Evolutionary conservation across 73 alveolate genomes (phyloP).

Genomic region (Tetrahymena thermophila): DNA sequence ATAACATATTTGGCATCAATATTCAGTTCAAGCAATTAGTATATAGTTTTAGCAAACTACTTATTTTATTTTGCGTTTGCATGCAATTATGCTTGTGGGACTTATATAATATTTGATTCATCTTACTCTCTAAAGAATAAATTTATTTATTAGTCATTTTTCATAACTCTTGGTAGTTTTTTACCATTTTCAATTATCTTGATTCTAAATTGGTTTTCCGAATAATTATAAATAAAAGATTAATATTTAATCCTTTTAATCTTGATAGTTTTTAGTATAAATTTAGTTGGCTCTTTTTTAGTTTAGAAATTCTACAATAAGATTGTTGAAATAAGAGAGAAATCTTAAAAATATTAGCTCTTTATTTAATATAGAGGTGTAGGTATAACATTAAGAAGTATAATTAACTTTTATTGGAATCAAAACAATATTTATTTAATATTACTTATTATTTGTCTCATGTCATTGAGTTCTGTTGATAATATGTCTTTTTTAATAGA

Average conservation of each 20-base stretch:
- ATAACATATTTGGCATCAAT: neutral
- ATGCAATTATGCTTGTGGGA: neutral
- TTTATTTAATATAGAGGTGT: neutral
- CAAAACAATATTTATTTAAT: too few species aligned
- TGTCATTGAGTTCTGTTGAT: neutral
- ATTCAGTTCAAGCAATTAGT: too few species aligned
- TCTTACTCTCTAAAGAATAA: neutral
- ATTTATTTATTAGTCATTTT: neutral
- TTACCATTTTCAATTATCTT: neutral
- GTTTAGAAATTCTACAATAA: neutral
- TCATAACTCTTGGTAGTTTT: neutral
- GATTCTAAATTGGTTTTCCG: neutral
- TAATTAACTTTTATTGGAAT: neutral
- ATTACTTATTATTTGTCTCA: too few species aligned
- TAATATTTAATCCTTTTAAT: too few species aligned
- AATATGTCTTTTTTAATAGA: too few species aligned
- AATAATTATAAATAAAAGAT: neutral
- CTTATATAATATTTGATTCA: neutral
- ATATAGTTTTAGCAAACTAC: neutral
- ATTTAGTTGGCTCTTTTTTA: neutral
- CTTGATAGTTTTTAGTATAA: neutral
- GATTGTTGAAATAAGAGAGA: neutral
- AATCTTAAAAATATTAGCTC: neutral
- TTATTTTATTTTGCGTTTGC: neutral
- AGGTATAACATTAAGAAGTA: neutral